Conservation (phyloP, 2,329 filamentous ascomycete genomes). For the Neofusicoccum sp. region DNA sequence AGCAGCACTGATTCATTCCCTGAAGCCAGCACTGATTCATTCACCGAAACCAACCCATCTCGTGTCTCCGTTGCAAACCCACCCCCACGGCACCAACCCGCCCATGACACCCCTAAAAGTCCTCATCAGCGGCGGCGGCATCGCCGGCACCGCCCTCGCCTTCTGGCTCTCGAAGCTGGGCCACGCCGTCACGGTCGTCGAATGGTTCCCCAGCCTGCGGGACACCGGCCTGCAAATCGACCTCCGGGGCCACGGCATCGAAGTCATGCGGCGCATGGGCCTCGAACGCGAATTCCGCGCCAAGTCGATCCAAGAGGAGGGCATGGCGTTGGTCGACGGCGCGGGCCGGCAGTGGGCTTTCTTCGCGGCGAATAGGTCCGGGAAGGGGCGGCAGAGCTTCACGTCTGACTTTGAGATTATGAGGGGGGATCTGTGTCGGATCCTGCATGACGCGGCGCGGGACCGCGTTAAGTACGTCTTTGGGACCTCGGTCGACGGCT, state of each 20-base stretch:
- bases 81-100: neutral
- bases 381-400: conserved; percentile 36
- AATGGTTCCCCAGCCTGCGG: conserved; percentile 44
- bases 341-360: conserved; percentile 30
- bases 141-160: conserved; percentile 43
- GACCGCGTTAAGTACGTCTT: conserved; percentile 35
- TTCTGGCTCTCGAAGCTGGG: conserved; percentile 46
- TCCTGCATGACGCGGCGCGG: conserved; percentile 48
- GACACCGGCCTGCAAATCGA: conserved; percentile 55
- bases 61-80: neutral
- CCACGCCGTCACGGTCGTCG: conserved; percentile 41
- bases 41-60: too few species aligned
- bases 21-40: too few species aligned
- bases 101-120: conserved; percentile 24
- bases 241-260: conserved; percentile 51
- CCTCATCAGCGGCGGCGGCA: conserved; percentile 31
- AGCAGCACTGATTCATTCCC: too few species aligned
- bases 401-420: conserved; percentile 61
- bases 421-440: conserved; percentile 53
- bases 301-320: conserved; percentile 48
- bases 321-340: conserved; percentile 34
- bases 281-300: conserved; percentile 43
- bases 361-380: conserved; percentile 41
- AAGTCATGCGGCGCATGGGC: conserved; percentile 53
- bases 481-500: conserved; percentile 27